Evolutionary conservation across 2,329 filamentous ascomycete genomes (phyloP).

Genomic region (Monilinia polystroma): DNA sequence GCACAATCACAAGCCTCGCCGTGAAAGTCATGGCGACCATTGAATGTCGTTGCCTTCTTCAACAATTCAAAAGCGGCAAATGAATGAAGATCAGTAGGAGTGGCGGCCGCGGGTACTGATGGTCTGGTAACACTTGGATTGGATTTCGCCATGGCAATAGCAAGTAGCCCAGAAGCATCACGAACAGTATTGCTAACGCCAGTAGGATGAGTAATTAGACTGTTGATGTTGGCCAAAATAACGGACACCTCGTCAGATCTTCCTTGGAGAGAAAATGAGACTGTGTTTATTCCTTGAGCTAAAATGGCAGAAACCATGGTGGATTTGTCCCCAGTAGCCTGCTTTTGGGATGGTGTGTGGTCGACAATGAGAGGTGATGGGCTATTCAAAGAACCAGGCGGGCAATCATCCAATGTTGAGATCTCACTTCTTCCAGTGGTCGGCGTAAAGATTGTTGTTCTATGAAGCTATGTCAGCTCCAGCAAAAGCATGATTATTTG

Average conservation of each 20-base stretch:
- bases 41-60: conserved; percentile 5
- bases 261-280: conserved; percentile 17
- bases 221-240: conserved; percentile 20
- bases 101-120: not conserved
- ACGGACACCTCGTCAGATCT: conserved; percentile 21
- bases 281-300: conserved; percentile 21
- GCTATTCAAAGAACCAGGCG: not conserved
- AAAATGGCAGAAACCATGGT: conserved; percentile 19
- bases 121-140: conserved; percentile 9
- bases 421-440: conserved; percentile 2
- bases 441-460: not conserved
- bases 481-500: not conserved
- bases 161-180: conserved; percentile 21
- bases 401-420: conserved; percentile 3
- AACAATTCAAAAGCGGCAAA: conserved; percentile 20
- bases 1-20: conserved; percentile 17
- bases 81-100: conserved; percentile 16
- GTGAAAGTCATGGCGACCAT: conserved; percentile 6
- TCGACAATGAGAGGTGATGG: conserved; percentile 2
- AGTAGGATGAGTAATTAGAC: conserved; percentile 18
- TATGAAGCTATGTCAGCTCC: not conserved
- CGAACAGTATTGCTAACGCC: conserved; percentile 9
- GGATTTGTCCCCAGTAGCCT: conserved; percentile 7
- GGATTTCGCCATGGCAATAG: conserved; percentile 21
- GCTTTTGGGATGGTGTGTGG: not conserved